Evolutionary conservation across 2,329 filamentous ascomycete species (phyloP).

Genomic region (Capronia americana): DNA sequence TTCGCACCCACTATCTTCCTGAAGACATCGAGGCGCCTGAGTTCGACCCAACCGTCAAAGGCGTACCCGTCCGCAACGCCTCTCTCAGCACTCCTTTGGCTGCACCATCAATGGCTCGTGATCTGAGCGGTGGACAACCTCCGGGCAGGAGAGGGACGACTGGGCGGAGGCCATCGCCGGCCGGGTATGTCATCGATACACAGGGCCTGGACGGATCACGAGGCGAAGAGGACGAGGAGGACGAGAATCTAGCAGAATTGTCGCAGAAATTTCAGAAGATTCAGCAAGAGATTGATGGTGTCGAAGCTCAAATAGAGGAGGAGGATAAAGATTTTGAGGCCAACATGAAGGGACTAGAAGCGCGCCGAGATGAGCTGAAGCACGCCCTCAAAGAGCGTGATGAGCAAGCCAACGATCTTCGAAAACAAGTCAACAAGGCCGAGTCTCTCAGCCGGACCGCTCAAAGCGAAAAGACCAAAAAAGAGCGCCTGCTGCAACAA

Average conservation of each 20-base stretch:
- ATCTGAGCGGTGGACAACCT: conserved; percentile 64
- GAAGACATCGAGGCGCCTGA: conserved; percentile 39
- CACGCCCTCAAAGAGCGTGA: conserved; percentile 86
- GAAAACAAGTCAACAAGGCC: conserved; percentile 77
- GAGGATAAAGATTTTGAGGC: conserved; percentile 74
- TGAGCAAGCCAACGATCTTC: conserved; percentile 82
- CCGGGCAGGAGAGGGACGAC: conserved; percentile 69
- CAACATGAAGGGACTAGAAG: conserved; percentile 71
- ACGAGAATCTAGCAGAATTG: conserved; percentile 75
- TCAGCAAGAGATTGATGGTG: conserved; percentile 82
- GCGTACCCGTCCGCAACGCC: conserved; percentile 60
- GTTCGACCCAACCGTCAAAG: conserved; percentile 56
- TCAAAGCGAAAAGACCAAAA: conserved; percentile 78
- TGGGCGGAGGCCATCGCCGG: conserved; percentile 78
- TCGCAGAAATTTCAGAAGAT: conserved; percentile 81
- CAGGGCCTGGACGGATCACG: conserved; percentile 41
- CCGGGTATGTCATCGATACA: conserved; percentile 52
- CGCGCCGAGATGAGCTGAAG: conserved; percentile 79
- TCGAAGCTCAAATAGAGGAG: conserved; percentile 68
- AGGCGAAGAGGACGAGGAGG: conserved; percentile 58
- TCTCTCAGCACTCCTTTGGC: conserved; percentile 66
- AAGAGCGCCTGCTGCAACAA: conserved; percentile 69
- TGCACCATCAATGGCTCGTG: conserved; percentile 67
- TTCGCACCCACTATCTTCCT: conserved; percentile 67
- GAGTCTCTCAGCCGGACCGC: conserved; percentile 82